Conservation (phyloP, 1,284 basidiomycete genomes). For the Microbotryum lychnidis-dioicae region DNA sequence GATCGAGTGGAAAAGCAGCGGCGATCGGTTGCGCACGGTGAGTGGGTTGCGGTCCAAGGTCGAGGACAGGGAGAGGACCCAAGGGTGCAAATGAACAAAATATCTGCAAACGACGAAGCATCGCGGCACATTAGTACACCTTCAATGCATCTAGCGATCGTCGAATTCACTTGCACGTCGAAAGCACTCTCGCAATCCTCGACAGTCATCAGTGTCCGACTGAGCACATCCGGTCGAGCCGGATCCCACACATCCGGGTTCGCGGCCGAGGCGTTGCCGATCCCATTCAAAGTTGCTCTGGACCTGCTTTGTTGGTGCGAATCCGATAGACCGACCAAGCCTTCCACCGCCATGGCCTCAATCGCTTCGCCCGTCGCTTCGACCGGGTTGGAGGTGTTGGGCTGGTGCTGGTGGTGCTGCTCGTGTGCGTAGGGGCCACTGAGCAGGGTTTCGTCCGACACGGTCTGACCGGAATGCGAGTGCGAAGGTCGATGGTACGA, state of each 20-base stretch:
- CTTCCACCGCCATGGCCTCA: conserved; percentile 26
- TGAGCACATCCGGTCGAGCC: conserved; percentile 21
- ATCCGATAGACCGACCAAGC: conserved; percentile 20
- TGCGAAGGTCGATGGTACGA: not conserved
- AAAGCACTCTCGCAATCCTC: conserved; percentile 24
- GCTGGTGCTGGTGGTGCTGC: conserved; percentile 2
- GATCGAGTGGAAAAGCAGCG: conserved; percentile 28
- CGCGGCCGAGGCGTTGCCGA: not conserved
- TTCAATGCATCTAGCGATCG: not conserved
- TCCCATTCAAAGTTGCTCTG: not conserved
- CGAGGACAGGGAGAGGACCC: conserved; percentile 17
- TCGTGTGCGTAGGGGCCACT: not conserved
- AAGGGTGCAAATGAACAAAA: conserved; percentile 22
- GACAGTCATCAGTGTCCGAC: conserved; percentile 12
- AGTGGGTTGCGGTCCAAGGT: conserved; percentile 18
- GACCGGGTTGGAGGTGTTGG: conserved; percentile 19
- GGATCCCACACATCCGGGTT: not conserved
- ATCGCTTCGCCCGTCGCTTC: conserved; percentile 30
- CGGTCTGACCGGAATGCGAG: not conserved
- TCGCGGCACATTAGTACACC: too few relatives aligned
- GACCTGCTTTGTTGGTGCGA: not conserved
- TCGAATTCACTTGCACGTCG: conserved; percentile 2
- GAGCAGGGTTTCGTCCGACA: not conserved
- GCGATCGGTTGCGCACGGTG: conserved; percentile 21
- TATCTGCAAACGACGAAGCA: not conserved